phyloP scores from a whole-genome alignment of 2,329 filamentous ascomycete species.

The Sarocladium strictum region DNA sequence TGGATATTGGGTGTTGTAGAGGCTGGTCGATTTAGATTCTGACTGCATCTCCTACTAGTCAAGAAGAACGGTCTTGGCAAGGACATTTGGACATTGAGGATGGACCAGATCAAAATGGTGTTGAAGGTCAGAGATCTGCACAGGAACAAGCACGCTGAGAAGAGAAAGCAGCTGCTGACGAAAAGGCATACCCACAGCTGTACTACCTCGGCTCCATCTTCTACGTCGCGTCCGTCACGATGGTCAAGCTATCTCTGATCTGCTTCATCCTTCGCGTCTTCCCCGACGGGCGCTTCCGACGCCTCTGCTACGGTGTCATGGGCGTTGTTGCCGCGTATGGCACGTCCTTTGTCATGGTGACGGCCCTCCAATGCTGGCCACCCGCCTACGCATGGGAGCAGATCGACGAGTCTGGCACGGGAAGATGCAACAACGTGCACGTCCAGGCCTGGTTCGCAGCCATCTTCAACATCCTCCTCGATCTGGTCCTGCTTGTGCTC shows the following conservation, averaged over 20 bases:
- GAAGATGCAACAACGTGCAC: slow-evolving; percentile 41
- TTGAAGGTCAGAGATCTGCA: slow-evolving; percentile 15
- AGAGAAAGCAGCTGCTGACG: background rate
- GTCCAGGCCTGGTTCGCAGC: slow-evolving; percentile 42
- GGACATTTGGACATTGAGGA: slow-evolving; percentile 44
- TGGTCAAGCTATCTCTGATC: slow-evolving; percentile 40
- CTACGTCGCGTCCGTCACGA: slow-evolving; percentile 33
- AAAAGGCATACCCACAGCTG: slow-evolving; percentile 11
- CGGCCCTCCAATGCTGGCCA: slow-evolving; percentile 41
- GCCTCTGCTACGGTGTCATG: slow-evolving; percentile 29
- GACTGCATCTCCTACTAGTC: too few relatives aligned
- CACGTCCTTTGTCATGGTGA: slow-evolving; percentile 30
- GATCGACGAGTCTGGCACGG: slow-evolving; percentile 38
- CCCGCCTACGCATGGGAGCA: slow-evolving; percentile 41
- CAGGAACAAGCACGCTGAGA: background rate
- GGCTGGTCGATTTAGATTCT: too few relatives aligned
- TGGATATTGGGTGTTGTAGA: too few relatives aligned
- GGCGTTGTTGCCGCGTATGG: slow-evolving; percentile 27
- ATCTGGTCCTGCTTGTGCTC: slow-evolving; percentile 39
- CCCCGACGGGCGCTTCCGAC: slow-evolving; percentile 25
- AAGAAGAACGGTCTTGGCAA: slow-evolving; percentile 37
- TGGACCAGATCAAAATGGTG: slow-evolving; percentile 35
- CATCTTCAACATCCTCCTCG: slow-evolving; percentile 39
- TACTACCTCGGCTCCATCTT: slow-evolving; percentile 30
- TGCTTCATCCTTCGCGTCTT: slow-evolving; percentile 45